Percentiles rank a stretch among this genome's conserved stretches.
These are phyloP conservation scores for Penicillium sp. DNA, from an alignment of 2,329 filamentous ascomycete genomes.

Conservation along the genomic window DNA sequence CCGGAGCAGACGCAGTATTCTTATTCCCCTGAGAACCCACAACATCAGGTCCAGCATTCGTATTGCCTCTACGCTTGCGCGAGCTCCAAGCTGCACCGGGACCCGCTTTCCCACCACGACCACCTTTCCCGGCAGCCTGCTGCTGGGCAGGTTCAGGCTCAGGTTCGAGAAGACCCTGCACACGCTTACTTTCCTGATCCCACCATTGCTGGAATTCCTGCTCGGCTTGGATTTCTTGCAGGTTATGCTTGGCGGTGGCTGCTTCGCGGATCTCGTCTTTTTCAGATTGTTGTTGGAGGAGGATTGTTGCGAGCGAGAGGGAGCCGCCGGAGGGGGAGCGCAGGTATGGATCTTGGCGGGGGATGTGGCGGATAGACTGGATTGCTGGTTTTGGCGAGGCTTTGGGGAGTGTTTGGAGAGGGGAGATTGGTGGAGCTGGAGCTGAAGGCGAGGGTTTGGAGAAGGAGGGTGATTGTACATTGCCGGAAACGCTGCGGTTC, in stretches of 20 bases:
- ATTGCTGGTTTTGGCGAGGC: constrained; percentile 41
- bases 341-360: constrained; percentile 38
- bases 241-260: constrained; percentile 76
- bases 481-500: constrained; percentile 44
- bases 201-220: constrained; percentile 84
- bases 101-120: constrained; percentile 25
- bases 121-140: constrained; percentile 22
- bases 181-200: constrained; percentile 48
- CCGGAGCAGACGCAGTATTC: constrained; percentile 1
- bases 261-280: constrained; percentile 83
- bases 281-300: constrained; percentile 83
- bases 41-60: constrained; percentile 13
- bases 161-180: constrained; percentile 42
- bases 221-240: constrained; percentile 95
- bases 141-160: constrained; percentile 27
- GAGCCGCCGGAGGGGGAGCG: constrained; percentile 66
- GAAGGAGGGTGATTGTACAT: constrained; percentile 21
- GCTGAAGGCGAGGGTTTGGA: constrained; percentile 29
- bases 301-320: constrained; percentile 84
- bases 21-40: constrained; percentile 16
- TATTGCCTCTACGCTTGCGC: constrained; percentile 31
- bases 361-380: constrained; percentile 59
- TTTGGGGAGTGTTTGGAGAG: constrained; percentile 30
- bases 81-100: constrained; percentile 17
- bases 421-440: constrained; percentile 39